A percentile compares a stretch with the other conserved stretches of the same genome.
Evolutionary conservation across 1,139 yeast species (phyloP).

Genomic region (Hansenula lynferdii): DNA sequence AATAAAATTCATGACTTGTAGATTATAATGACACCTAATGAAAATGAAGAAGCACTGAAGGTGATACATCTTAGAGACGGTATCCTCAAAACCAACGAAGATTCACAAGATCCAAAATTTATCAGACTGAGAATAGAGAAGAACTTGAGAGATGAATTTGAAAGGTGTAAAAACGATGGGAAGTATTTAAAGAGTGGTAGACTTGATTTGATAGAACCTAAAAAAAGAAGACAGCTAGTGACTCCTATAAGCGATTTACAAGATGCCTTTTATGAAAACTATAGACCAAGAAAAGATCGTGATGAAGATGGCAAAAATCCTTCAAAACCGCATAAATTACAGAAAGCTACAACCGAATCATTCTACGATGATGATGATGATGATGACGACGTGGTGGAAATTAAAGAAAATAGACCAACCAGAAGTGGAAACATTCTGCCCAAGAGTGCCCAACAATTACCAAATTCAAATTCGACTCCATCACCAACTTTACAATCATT

Average conservation of each 20-base stretch:
- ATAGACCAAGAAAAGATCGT: constrained; percentile 17
- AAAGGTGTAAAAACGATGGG: constrained; percentile 11
- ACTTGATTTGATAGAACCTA: constrained; percentile 15
- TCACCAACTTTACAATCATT: background rate
- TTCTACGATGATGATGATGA: constrained; percentile 5
- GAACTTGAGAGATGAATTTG: constrained; percentile 11
- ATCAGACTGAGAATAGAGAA: constrained; percentile 14
- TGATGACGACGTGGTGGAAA: too few species aligned
- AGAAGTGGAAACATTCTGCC: too few species aligned
- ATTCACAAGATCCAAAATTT: constrained; percentile 1
- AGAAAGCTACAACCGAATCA: background rate
- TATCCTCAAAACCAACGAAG: background rate
- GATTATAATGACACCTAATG: background rate
- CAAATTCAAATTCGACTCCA: background rate
- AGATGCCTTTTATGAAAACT: constrained; percentile 14
- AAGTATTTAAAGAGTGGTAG: constrained; percentile 18
- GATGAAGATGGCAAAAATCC: constrained; percentile 1
- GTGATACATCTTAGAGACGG: constrained; percentile 13
- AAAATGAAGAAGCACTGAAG: constrained; percentile 13
- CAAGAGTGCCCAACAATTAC: too few species aligned
- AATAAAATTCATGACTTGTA: too few species aligned
- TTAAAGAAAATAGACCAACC: too few species aligned
- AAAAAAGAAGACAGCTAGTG: constrained; percentile 9
- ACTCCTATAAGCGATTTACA: constrained; percentile 10
- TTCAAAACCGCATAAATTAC: too few species aligned